Evolutionary conservation across 2,329 filamentous ascomycete genomes (phyloP), one percentile per base, ranked within the genome.

Genomic region (Penicillium hesseltinei): DNA sequence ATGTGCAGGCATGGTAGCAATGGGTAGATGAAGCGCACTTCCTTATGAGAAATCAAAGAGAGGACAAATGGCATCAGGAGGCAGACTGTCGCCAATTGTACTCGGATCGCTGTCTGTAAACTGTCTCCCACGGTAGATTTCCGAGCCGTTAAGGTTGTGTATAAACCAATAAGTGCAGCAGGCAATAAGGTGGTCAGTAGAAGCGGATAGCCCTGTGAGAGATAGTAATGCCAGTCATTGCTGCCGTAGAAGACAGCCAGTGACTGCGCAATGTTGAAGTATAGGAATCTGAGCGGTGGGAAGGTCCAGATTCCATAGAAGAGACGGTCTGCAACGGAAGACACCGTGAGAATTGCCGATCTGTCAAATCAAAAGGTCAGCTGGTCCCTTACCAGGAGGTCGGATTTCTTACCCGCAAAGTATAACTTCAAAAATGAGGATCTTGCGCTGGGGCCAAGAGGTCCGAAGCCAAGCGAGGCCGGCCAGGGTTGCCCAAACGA

Each of bases 21-120:
- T 1, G 94, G 93, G 69, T 96, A 96, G 64, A 97, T 90, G 78
- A 99, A 99, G 68, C 94, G 91, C 66, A 96, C 90, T 80, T 99
- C 94, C 74, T 99, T 99, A 78, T 99, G 94, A 1, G 91, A 87
- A 64, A 97, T 90, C 46, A 90, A 70, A 1, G 91, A 96, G 35
- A 97, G 82, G 2, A 80, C 73, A 1, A 77, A 71, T 10, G 89
- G 76, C 56, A 88, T 89, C 31, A 84, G 74, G 54, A 87, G 61
- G 42, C 88, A 80, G 8, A 84, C 79, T 31, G 81, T 79, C 10
- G 85, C 80, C 9, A 92, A 76, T 36, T 82, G 81, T 54, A 80
- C 81, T 51, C 80, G 77, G 13, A 82, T 77, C 54, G 78, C 58
- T 25, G 61, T 57, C 39, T 64, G 63, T 61, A 70, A 73, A 36